Evolutionary conservation across 148 eudicot species (phyloP), one percentile per base, ranked within the genome.

Genomic region (Euryodendron excelsum): DNA sequence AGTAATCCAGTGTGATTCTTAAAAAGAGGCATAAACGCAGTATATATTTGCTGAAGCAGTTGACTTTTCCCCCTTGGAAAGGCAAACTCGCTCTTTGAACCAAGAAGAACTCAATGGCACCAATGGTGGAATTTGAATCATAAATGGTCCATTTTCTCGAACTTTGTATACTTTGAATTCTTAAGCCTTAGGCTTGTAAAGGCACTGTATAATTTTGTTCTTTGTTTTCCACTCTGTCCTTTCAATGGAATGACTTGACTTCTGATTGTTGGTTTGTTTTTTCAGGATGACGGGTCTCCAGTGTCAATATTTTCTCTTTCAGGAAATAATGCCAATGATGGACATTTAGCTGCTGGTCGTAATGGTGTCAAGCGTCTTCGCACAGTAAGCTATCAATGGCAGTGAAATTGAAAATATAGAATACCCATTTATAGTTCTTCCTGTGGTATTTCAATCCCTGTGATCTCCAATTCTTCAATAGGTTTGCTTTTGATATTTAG

Each of bases 361-460:
- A 94, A 94, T 85, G 98, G 98, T 80, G 98, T 94, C 74, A 94
- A 94, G 89, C 96, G 97, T 53, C 93, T 94, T 33, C 92, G 98
- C 72, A 94, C 98, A 39, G 98, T 94, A 87, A 87, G 91, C 61
- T 62, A 53, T 63, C 36, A 47, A 45, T 80, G 64, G 44, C 52
- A 23, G 18, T 77, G 31, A 39, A n/a, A 44, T 33, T 39, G 58
- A 41, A 70, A 70, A 15, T 30, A 9, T 59, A 5, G 5, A 36
- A 23, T 65, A 21, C 31, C 68, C 56, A 48, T 67, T 39, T 10
- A 23, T 37, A 20, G 37, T 52, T 41, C 5, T 25, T 60, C 45
- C 31, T 12, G 9, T n/a, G 7, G 3, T 18, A n/a, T 48, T 15
- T 71, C 18, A 3, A 48, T 17, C 59, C 37, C 25, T 0, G 4